Base-by-base conservation (phyloP, 495 filamentous ascomycete species). In the Trichoderma asperelloides region DNA sequence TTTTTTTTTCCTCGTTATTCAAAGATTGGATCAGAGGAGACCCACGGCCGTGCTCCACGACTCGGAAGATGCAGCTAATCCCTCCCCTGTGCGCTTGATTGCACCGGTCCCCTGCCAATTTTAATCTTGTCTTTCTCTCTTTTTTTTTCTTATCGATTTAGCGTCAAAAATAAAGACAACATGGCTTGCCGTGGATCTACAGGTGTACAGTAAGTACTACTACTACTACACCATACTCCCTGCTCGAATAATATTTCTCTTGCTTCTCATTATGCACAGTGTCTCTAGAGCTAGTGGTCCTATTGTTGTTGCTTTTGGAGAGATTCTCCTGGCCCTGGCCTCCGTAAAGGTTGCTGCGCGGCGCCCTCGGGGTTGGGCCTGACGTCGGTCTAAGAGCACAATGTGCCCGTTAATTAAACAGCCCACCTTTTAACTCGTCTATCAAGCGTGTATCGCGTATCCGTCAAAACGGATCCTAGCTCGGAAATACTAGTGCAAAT, bases 371-470 rank as follows among this genome's bases (percentile, higher is more conserved):
- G 2, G 3, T 30, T 60, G 9, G 55, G 55, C 55, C 28, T 60
- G 27, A 60, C 21, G 47, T 21, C 18, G 47, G 9, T 51, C 47
- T 9, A 30, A 60, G 27, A 25, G 55, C 7, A 60, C 55, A 60
- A 37, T 15, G 49, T 57, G 30, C 55, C 27, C 55, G 16, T 60
- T 30, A 33, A 60, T 60, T 28, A 60, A n/a, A n/a, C 55, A 60
- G 55, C 55, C 55, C 55, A 33, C 55, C 9, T 60, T 18, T 28
- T 21, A 2, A 11, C 27, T 60, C 55, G 55, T 33, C 16, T 60
- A 60, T 60, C 55, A 60, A 25, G 55, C 55, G 55, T 60, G 55
- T 28, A 60, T 60, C 55, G 55, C 55, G 23, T 60, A 60, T 25
- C 55, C 25, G 55, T 30, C 55, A 23, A n/a, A n/a, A 13, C 13